Evolutionary conservation across 75 land plant species (phyloP), one percentile per base, ranked within the genome.

Genomic region (Picea sitchensis): DNA sequence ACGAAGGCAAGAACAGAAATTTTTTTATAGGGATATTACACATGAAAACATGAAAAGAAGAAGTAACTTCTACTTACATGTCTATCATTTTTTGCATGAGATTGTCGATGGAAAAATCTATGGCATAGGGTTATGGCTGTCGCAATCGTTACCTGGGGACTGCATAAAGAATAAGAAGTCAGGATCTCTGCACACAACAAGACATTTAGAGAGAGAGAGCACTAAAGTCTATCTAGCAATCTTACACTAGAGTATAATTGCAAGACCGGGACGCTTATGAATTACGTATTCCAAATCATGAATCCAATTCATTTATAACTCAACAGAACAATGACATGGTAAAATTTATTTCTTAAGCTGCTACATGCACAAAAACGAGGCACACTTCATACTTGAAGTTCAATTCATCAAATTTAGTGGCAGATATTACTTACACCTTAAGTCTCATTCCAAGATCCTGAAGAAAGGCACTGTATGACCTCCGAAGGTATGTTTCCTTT

Each of bases 61-160:
- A n/a, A 17, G 44, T 12, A 34, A 65, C 18, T 54, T 44, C 34
- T 36, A 85, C 83, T 87, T 76, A 87, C 87, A 65, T 34, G 65
- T 85, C 83, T 85, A 82, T 87, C 88, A 78, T 85, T 76, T 77
- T 67, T 85, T 32, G 80, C 71, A 67, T 87, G 88, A 17, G 88
- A 87, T 65, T 85, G 88, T 13, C 83, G 81, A 17, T 81, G 83
- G 58, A 85, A 87, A 62, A 87, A 87, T 0, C 88, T 81, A 67
- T 87, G 88, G 58, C 88, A 87, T 15, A 87, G 75, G 5, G 76
- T 78, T 74, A 81, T 87, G 31, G 88, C 88, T 41, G 87, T 85
- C 30, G 88, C 88, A 78, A 87, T 87, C 32, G 81, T 78, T 14
- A 61, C 69, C 76, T 87, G 88, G 26, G 88, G 81, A 56, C 88